Evolutionary conservation across 768 basidiomycete species (phyloP).

Genomic region (Lactarius tabidus): DNA sequence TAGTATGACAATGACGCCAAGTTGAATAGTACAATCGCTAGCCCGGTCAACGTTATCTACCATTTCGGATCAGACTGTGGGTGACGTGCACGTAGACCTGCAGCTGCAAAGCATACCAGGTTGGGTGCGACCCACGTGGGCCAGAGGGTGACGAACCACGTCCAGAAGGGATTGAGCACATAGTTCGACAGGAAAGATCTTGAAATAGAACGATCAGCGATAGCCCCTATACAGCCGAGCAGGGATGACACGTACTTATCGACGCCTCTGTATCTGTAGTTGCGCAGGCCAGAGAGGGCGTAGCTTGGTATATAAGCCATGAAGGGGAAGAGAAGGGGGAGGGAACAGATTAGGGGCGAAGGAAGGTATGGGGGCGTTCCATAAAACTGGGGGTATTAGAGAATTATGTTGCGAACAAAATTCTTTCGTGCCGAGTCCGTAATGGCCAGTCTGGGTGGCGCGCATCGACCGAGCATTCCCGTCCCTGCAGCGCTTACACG

Average conservation of each 20-base stretch:
- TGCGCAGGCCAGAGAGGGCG: constrained; percentile 70
- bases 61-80: background rate
- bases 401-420: background rate
- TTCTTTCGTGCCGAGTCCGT: background rate
- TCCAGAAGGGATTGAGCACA: constrained; percentile 85
- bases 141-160: constrained; percentile 85
- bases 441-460: too few species aligned
- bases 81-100: background rate
- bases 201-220: background rate
- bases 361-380: background rate
- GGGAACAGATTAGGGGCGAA: background rate
- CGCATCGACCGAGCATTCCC: background rate
- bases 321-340: background rate
- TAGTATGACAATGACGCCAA: constrained; percentile 78
- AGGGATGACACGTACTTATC: constrained; percentile 55
- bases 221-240: background rate
- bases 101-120: constrained; percentile 51
- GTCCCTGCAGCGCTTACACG: background rate
- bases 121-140: constrained; percentile 85
- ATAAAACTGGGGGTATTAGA: background rate
- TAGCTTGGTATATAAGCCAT: constrained; percentile 65
- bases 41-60: constrained; percentile 87
- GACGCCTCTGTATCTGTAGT: constrained; percentile 75
- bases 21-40: constrained; percentile 77
- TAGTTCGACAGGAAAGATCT: constrained; percentile 77